Evolutionary conservation across 805 yeast genomes (phyloP), one percentile per base, ranked within the genome.

Genomic region (Metschnikowia cerradonensis): DNA sequence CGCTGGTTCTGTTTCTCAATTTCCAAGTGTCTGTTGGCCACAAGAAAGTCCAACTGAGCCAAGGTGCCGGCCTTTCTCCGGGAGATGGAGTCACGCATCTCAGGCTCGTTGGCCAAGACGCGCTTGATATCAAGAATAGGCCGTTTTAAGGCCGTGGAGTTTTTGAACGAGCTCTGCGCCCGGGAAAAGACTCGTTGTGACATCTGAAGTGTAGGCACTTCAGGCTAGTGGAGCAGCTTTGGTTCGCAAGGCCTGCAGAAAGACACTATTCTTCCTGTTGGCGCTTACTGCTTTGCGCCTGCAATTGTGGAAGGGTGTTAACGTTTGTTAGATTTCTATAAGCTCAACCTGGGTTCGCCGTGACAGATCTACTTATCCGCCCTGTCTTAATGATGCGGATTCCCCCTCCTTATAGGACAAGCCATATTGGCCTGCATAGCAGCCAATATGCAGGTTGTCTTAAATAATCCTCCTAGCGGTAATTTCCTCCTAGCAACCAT

Each of bases 41-140:
- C 53, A 4, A 71, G 59, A 50, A 54, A 67, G 23, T 65, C 60
- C 39, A 72, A 55, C 41, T 58, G 54, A 4, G 58, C 52, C 44
- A 15, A 47, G 48, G 30, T 57, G 47, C 19, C 66, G 50, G 39
- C 60, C 43, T 47, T 64, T 51, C 77, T 52, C 38, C 70, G 59
- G 4, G 52, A 26, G 14, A 72, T 66, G 23, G 75, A 66, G 26
- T 60, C 63, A 14, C 58, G 47, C 55, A 66, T 70, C 39, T 57
- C 60, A 15, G 40, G 50, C 19, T 44, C 42, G n/a, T 54, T 37
- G 23, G 54, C 31, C 10, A 57, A 41, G 10, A 58, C 50, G 2
- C 48, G 48, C 41, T 57, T 58, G 20, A 55, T 45, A 23, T 58
- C 57, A 20, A 58, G 51, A 2, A 52, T 53, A 1, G 62, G 59